Percentiles rank a stretch among this genome's conserved stretches.
phyloP scores from a whole-genome alignment of 2,329 filamentous ascomycete genomes.

The Penicillium nordicum region DNA sequence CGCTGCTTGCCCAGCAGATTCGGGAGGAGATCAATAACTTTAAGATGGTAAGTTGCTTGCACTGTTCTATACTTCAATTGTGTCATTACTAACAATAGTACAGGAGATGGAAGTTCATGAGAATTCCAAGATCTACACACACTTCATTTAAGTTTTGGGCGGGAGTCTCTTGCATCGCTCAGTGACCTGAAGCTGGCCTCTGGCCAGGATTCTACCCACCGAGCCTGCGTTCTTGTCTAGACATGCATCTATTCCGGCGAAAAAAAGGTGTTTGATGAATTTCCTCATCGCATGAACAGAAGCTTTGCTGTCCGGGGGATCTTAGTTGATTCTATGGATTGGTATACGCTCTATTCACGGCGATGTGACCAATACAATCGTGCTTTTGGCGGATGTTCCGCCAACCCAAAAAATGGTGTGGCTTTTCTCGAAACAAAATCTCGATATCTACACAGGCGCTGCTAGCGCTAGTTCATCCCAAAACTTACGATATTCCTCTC shows the following conservation, averaged over 20 bases:
- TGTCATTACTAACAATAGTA: conserved; percentile 38
- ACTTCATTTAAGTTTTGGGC: conserved; percentile 79
- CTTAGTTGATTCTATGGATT: neutral
- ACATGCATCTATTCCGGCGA: conserved; percentile 26
- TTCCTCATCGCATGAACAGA: neutral
- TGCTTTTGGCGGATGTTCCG: conserved; percentile 1
- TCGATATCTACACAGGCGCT: conserved; percentile 3
- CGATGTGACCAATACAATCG: neutral
- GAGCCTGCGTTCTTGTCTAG: conserved; percentile 23
- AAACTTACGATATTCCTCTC: neutral
- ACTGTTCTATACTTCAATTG: neutral
- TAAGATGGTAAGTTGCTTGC: conserved; percentile 76
- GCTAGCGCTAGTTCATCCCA: neutral
- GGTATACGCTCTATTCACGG: neutral
- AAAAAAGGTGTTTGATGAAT: conserved; percentile 20
- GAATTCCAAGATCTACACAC: conserved; percentile 97
- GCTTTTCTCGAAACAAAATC: conserved; percentile 12
- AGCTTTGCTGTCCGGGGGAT: neutral
- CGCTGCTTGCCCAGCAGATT: conserved; percentile 96
- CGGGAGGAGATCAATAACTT: conserved; percentile 99
- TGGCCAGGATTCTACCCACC: neutral
- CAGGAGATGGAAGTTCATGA: conserved; percentile 99
- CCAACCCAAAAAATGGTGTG: conserved; percentile 14
- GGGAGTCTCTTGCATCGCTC: conserved; percentile 25
- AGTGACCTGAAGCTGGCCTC: conserved; percentile 7